Percentiles rank a stretch among this genome's conserved stretches.
These are phyloP conservation scores for Esteya vermicola DNA, from an alignment of 2,329 filamentous ascomycete genomes.

Conservation along the genomic window DNA sequence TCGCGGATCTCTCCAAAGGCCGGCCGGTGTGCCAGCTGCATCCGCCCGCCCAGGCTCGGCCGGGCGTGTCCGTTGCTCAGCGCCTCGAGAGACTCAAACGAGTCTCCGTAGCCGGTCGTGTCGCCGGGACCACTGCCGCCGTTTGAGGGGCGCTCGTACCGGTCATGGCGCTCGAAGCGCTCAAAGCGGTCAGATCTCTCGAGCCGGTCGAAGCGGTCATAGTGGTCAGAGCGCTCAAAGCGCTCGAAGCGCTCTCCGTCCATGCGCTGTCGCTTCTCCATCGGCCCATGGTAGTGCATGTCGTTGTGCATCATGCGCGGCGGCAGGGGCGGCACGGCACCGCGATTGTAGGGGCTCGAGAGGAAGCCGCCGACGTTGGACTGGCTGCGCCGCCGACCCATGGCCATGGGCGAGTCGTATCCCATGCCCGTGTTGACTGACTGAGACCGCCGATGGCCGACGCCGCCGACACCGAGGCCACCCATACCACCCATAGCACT, in stretches of 20 bases:
- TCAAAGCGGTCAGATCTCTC: neutral
- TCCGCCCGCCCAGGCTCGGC: conserved; percentile 10
- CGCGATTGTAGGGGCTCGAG: neutral
- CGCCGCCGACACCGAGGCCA: neutral
- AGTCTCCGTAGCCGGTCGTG: too few relatives aligned
- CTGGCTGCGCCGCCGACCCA: conserved; percentile 10
- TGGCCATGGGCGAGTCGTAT: conserved; percentile 10
- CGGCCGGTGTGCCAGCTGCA: conserved; percentile 16
- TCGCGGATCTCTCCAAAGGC: conserved; percentile 21
- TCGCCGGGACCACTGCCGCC: too few relatives aligned
- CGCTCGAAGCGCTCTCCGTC: conserved; percentile 1
- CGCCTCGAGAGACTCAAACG: neutral
- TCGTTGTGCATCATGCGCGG: neutral
- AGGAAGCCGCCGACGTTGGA: conserved; percentile 3
- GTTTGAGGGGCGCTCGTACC: too few relatives aligned
- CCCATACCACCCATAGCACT: too few relatives aligned
- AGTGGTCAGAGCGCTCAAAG: too few relatives aligned
- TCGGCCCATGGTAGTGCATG: conserved; percentile 1
- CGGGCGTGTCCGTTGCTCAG: conserved; percentile 1
- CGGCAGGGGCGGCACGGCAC: neutral
- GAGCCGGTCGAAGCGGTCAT: too few relatives aligned
- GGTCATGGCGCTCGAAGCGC: too few relatives aligned
- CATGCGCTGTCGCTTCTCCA: conserved; percentile 9
- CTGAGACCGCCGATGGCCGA: conserved; percentile 16
- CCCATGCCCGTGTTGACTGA: conserved; percentile 16